phyloP scores from a whole-genome alignment of 805 yeast species.

The Metschnikowia orientalis region DNA sequence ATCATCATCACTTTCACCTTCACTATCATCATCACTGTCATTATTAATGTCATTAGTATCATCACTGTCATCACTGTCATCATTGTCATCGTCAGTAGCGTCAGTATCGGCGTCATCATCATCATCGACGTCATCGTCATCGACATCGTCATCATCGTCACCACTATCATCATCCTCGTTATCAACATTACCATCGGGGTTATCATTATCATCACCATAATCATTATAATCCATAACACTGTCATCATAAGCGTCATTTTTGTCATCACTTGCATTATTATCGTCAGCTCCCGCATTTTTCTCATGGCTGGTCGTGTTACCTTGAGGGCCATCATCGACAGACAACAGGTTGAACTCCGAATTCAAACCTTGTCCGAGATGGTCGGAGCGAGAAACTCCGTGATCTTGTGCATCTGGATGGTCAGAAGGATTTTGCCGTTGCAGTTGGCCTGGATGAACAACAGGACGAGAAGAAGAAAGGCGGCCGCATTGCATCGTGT shows the following conservation, averaged over 20 bases:
- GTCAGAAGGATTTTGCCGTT: neutral
- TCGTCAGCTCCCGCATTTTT: neutral
- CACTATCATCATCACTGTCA: conserved; percentile 4
- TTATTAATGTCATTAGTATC: too few relatives aligned
- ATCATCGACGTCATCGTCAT: conserved; percentile 15
- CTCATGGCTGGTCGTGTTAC: neutral
- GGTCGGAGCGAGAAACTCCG: neutral
- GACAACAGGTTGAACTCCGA: neutral
- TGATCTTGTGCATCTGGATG: neutral
- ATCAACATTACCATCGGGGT: conserved; percentile 18
- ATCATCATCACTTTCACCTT: conserved; percentile 6
- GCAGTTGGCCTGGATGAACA: neutral
- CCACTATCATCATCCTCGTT: conserved; percentile 20
- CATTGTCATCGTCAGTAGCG: conserved; percentile 23
- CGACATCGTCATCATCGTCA: conserved; percentile 2
- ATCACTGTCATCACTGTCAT: too few relatives aligned
- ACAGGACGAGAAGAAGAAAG: neutral
- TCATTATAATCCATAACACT: conserved; percentile 9
- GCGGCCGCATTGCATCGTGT: conserved; percentile 5
- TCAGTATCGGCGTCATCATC: conserved; percentile 17
- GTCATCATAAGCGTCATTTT: conserved; percentile 12
- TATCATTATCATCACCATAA: conserved; percentile 16
- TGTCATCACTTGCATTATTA: conserved; percentile 12
- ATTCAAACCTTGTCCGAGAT: neutral
- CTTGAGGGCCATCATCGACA: too few relatives aligned